Evolutionary conservation across 208 protist genomes (phyloP).

Genomic region (Trypanosoma caninum): DNA sequence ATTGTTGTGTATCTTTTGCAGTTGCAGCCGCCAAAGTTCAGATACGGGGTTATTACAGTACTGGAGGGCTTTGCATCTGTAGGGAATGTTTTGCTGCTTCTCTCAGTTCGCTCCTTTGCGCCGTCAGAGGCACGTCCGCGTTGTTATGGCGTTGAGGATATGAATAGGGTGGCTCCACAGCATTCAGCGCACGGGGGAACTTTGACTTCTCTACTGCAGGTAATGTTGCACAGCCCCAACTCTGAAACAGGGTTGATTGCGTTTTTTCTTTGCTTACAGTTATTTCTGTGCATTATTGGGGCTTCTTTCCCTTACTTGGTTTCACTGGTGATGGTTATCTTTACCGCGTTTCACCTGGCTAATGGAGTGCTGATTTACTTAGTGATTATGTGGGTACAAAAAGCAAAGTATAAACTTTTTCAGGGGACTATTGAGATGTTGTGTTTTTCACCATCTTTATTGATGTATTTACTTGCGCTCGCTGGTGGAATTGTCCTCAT

Average conservation of each 20-base stretch:
- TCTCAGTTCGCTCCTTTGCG: conserved; percentile 57
- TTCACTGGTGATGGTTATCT: conserved; percentile 17
- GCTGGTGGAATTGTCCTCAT: conserved; percentile 18
- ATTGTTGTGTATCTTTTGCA: conserved; percentile 26
- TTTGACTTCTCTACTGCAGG: conserved; percentile 15
- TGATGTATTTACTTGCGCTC: conserved; percentile 31
- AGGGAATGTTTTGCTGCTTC: conserved; percentile 52
- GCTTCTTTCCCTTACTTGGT: conserved; percentile 24
- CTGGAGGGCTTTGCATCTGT: conserved; percentile 30
- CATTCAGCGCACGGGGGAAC: not conserved
- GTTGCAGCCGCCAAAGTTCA: conserved; percentile 9
- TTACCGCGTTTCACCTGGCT: conserved; percentile 41
- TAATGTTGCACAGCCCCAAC: conserved; percentile 53
- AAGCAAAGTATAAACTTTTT: conserved; percentile 29
- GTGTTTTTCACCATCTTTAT: conserved; percentile 31
- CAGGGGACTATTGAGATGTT: conserved; percentile 34
- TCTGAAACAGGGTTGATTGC: conserved; percentile 51
- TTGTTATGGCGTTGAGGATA: not conserved
- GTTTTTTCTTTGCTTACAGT: conserved; percentile 37
- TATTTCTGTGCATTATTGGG: conserved; percentile 29
- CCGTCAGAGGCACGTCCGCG: conserved; percentile 1
- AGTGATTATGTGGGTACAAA: conserved; percentile 37
- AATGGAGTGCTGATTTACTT: conserved; percentile 45
- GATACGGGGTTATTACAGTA: conserved; percentile 41
- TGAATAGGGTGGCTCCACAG: not conserved